Base-by-base conservation (phyloP, 176 grass and related monocot genomes). In the Bonia amplexicaulis region DNA sequence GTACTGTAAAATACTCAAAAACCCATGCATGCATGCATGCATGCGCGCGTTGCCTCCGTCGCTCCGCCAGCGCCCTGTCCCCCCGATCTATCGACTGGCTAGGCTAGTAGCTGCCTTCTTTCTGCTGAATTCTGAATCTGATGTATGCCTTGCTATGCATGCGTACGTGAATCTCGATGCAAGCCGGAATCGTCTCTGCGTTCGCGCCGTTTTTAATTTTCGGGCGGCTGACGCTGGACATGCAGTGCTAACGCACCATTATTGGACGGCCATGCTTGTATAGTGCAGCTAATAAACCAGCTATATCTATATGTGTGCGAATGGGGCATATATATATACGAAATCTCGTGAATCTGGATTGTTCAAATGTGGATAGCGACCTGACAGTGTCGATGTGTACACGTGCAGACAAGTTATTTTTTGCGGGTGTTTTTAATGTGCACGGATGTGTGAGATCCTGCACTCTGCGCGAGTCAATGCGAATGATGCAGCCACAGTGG, bases 391-490 rank as follows among this genome's bases (percentile, higher is more conserved):
- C 51, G 69, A 68, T 80, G 14, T 61, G 44, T 47, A 65, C 25
- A 40, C 69, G 71, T 19, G 49, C 69, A 66, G 78, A 15, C 77
- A 63, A 40, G 83, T 60, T 71, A 45, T 71, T 77, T 69, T 78
- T 70, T 53, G 69, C 70, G 51, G 19, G 65, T 20, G 57, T 68
- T 35, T 81, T 86, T 73, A 83, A 78, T 69, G 89, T 83, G 79
- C 83, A 19, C 67, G 48, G 57, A 70, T 47, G 53, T 42, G n/a
- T 19, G 44, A 47, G 66, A 86, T 90, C 72, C 54, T 37, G 39
- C 58, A 80, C 80, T 90, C 85, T 87, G 74, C 41, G 51, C 84
- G 68, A 90, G 68, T 80, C 89, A 79, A 90, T 83, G 80, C 68
- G 49, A 41, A 12, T 87, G 89, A 87, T 86, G 89, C 44, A 39